A percentile compares a stretch with the other conserved stretches of the same genome.
phyloP scores from a whole-genome alignment of 305 asterid genomes.

The Striga hermonthica region DNA sequence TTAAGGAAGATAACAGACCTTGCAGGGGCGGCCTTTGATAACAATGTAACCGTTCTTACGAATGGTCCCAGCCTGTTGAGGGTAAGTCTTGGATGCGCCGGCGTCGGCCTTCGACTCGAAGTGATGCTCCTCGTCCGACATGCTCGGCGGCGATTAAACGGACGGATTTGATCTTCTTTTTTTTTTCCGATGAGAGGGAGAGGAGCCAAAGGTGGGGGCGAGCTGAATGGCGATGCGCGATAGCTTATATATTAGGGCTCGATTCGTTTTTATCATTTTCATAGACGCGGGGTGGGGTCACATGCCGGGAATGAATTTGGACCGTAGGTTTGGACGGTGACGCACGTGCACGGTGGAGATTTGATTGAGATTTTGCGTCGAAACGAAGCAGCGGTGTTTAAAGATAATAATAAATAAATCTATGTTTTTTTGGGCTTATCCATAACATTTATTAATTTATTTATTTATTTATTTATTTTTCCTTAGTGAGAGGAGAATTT shows the following conservation, averaged over 20 bases:
- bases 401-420: not conserved
- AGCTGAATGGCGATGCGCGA: not conserved
- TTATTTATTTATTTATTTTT: too few relatives aligned
- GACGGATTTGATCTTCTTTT: too few relatives aligned
- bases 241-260: slow-evolving; percentile 27
- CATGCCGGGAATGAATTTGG: not conserved
- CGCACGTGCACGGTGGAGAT: slow-evolving; percentile 33
- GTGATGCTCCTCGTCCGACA: too few relatives aligned
- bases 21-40: slow-evolving; percentile 67
- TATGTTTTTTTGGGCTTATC: not conserved
- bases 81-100: slow-evolving; percentile 51
- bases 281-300: slow-evolving; percentile 28
- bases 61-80: slow-evolving; percentile 79
- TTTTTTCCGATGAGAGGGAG: not conserved
- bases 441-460: too few relatives aligned
- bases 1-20: slow-evolving; percentile 39
- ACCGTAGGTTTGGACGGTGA: slow-evolving; percentile 20
- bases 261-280: not conserved
- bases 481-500: too few relatives aligned
- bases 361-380: slow-evolving; percentile 29
- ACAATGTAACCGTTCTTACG: slow-evolving; percentile 30
- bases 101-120: too few relatives aligned
- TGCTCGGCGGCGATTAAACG: slow-evolving; percentile 25
- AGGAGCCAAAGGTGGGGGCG: slow-evolving; percentile 1
- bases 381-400: slow-evolving; percentile 36